Evolutionary conservation across 75 land plant genomes (phyloP).

Genomic region (Picea glauca): DNA sequence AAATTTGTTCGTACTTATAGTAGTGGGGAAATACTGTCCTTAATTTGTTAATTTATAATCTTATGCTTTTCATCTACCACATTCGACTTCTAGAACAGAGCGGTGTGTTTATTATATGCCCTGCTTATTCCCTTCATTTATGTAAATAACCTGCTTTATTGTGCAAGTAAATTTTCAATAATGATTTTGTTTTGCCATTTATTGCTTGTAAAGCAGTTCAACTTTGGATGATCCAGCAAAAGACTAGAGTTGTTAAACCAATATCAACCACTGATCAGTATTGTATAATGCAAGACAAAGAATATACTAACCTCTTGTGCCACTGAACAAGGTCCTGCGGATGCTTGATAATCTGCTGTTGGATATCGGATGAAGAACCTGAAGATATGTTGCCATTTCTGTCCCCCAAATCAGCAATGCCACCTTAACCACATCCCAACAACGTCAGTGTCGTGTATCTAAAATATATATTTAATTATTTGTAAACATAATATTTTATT

Average conservation of each 20-base stretch:
- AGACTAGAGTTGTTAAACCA: not conserved
- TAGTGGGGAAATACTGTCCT: not conserved
- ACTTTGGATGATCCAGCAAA: not conserved
- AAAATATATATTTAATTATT: not conserved
- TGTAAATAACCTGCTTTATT: not conserved
- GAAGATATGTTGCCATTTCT: conserved; percentile 10
- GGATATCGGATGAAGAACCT: conserved; percentile 29
- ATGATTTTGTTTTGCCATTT: not conserved
- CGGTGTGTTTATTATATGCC: not conserved
- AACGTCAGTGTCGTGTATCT: not conserved
- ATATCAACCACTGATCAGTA: not conserved
- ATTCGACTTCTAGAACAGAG: not conserved
- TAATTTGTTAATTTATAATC: not conserved
- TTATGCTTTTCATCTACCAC: not conserved
- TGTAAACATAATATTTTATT: too few relatives aligned
- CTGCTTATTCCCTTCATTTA: not conserved
- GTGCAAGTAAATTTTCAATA: not conserved
- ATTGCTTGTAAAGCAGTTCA: not conserved
- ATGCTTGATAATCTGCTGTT: conserved; percentile 45
- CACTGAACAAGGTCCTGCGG: conserved; percentile 64
- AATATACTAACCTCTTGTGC: conserved; percentile 34
- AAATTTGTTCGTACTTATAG: not conserved
- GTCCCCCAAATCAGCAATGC: conserved; percentile 9
- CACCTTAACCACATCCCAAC: not conserved
- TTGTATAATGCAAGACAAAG: not conserved